These are phyloP conservation scores for Melianthus villosus DNA, from an alignment of 441 rosid species.

Conservation along the genomic window DNA sequence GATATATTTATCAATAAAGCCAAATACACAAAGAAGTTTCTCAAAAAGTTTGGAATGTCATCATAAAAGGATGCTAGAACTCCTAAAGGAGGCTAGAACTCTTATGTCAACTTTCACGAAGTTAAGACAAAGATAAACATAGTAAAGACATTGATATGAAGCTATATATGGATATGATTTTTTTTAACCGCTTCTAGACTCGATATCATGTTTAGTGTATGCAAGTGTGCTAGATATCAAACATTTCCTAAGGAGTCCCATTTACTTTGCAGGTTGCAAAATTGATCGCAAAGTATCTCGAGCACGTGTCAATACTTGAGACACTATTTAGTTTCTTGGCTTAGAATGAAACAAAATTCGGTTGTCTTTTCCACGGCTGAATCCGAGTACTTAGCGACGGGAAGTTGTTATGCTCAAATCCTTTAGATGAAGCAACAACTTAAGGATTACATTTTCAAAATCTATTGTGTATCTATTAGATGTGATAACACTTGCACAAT, in stretches of 20 bases:
- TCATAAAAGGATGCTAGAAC: neutral
- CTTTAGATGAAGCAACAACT: constrained; percentile 1
- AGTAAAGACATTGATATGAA: neutral
- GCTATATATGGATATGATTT: neutral
- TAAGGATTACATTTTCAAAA: neutral
- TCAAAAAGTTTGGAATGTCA: neutral
- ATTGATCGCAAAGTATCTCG: no score
- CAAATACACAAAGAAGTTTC: neutral
- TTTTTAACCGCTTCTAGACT: neutral
- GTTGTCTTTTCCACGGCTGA: neutral
- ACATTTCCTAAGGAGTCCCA: neutral
- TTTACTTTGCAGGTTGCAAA: no score
- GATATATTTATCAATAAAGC: neutral
- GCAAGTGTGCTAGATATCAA: neutral
- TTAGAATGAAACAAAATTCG: neutral
- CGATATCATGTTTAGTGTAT: neutral
- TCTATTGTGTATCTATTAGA: neutral
- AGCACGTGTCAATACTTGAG: no score
- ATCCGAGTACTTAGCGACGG: neutral
- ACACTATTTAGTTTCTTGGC: no score
- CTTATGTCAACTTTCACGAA: neutral
- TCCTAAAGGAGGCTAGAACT: no score
- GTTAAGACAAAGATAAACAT: neutral
- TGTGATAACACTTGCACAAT: constrained; percentile 6
- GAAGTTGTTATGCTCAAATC: neutral